These are phyloP conservation scores for Podospora pseudocomata DNA, from an alignment of 495 filamentous ascomycete genomes.

Conservation along the genomic window DNA sequence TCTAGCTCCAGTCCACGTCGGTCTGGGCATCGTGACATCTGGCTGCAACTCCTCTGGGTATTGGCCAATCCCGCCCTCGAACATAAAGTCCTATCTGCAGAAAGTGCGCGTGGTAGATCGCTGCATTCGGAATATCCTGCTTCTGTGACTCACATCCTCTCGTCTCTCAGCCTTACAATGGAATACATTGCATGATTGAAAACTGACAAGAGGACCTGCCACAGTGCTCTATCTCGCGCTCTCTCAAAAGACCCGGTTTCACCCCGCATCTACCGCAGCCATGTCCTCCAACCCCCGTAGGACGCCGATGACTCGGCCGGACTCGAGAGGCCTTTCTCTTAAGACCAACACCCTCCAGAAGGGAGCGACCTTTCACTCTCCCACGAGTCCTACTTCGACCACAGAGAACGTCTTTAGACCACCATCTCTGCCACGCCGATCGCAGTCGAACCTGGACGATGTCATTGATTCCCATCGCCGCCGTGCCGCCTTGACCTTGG, in stretches of 20 bases:
- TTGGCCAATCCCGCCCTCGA: conserved; percentile 24
- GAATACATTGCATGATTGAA: conserved; percentile 20
- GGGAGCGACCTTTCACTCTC: conserved; percentile 61
- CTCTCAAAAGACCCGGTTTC: conserved; percentile 26
- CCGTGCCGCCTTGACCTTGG: conserved; percentile 49
- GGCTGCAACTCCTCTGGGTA: conserved; percentile 6
- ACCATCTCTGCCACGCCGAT: conserved; percentile 54
- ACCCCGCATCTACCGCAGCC: conserved; percentile 37
- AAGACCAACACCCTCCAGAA: conserved; percentile 57
- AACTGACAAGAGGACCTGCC: conserved; percentile 27
- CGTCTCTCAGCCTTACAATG: conserved; percentile 22
- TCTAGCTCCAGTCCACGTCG: conserved; percentile 3
- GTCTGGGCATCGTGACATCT: conserved; percentile 12
- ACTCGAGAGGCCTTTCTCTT: conserved; percentile 42
- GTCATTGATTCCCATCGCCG: conserved; percentile 54
- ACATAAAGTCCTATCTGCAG: conserved; percentile 9
- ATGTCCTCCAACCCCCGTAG: conserved; percentile 53
- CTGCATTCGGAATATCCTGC: conserved; percentile 26
- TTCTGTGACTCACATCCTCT: conserved; percentile 31
- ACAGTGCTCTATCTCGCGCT: conserved; percentile 22
- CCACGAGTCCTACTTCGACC: conserved; percentile 42
- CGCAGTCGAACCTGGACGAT: conserved; percentile 61
- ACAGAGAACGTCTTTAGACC: conserved; percentile 46
- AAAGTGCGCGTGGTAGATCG: conserved; percentile 4
- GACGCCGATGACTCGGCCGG: conserved; percentile 47